Base-by-base conservation (phyloP, 176 grass and related monocot species). In the Ensete glaucum region DNA sequence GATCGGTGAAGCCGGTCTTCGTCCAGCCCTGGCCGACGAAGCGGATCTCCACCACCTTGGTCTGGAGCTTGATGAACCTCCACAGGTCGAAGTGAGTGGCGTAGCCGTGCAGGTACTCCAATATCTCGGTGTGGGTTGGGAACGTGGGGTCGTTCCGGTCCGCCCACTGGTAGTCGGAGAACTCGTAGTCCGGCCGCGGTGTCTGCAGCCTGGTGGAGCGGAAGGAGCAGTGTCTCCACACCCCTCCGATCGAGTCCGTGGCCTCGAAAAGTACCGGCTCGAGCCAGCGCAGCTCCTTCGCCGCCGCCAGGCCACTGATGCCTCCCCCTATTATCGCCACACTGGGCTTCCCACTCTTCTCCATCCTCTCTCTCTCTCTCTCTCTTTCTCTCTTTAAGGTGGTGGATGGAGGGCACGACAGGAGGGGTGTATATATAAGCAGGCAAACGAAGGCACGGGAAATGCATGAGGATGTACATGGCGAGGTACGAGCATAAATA, bases 281-380 rank as follows among this genome's bases (percentile, higher is more conserved):
- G 51, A 88, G 78, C 56, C 52, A 54, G 65, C 90, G 85, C 71
- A 97, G 53, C 83, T 97, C 90, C 76, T 87, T 97, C 22, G 94
- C 85, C 24, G 94, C 90, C 0, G 94, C 94, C 0, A 97, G 85
- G 0, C 94, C 94, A 29, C 94, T 97, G 57, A 97, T 87, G 27
- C 95, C 95, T 43, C 88, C 82, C 17, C 95, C 95, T 62, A 98
- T 84, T 82, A 98, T 98, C 53, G 90, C 95, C 75, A 98, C 90
- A 76, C 86, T 85, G 17, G 84, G 79, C 53, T 15, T 34, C 8
- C 71, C n/a, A 14, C 75, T 79, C 73, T 84, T 77, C 20, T 11
- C 60, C 67, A 72, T 75, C 50, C 43, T 53, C 69, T 53, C 49
- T 67, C 64, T 67, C 24, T 67, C 15, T 51, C 2, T 62, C 2